Evolutionary conservation across 2,329 filamentous ascomycete genomes (phyloP).

Genomic region (Leptographium wingfieldii): DNA sequence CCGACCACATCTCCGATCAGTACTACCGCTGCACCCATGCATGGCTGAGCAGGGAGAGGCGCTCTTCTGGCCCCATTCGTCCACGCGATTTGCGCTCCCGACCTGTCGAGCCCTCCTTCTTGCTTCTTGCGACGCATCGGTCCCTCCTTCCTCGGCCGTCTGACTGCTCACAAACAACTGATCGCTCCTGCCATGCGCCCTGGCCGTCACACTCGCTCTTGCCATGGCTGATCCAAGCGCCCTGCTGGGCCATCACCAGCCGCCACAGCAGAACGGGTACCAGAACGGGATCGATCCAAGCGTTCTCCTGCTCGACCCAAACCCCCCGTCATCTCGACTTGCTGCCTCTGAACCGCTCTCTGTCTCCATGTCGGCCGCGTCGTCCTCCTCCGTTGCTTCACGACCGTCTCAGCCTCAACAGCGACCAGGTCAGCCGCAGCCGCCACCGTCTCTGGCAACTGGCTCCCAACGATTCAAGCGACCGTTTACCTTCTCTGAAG

Average conservation of each 20-base stretch:
- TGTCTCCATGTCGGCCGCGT: constrained; percentile 6
- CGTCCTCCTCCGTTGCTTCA: constrained; percentile 3
- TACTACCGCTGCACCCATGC: neutral
- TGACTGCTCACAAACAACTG: neutral
- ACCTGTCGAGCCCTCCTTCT: neutral
- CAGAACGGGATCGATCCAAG: constrained; percentile 13
- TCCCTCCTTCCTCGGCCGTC: neutral
- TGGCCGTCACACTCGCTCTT: constrained; percentile 11
- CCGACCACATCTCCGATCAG: neutral
- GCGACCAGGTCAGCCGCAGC: neutral
- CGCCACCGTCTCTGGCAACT: constrained; percentile 4
- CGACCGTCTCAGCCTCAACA: neutral
- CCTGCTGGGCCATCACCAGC: constrained; percentile 9
- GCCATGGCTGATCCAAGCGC: constrained; percentile 18
- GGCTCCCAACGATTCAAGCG: constrained; percentile 17
- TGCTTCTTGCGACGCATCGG: neutral
- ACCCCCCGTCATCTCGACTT: constrained; percentile 6
- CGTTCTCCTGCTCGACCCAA: constrained; percentile 11
- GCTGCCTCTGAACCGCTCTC: constrained; percentile 5
- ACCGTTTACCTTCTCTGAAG: constrained; percentile 57
- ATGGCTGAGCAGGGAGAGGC: neutral
- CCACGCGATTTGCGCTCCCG: neutral
- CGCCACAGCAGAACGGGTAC: constrained; percentile 11
- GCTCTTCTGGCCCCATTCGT: neutral
- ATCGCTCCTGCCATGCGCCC: constrained; percentile 17